Base-by-base conservation (phyloP, 257 asterid genomes). In the Nicotiana otophora region DNA sequence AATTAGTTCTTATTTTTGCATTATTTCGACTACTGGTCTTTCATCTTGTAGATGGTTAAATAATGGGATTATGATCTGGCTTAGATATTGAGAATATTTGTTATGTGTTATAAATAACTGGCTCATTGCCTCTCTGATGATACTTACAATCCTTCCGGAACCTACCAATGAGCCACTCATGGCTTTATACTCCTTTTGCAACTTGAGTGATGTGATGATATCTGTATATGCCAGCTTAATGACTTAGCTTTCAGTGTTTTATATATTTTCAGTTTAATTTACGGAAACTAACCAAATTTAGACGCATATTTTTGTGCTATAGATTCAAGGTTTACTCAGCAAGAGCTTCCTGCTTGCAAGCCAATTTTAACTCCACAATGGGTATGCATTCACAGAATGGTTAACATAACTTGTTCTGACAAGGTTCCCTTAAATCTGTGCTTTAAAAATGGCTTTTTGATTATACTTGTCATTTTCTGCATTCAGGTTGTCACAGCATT, bases 281-380 rank as follows among this genome's bases (percentile, higher is more conserved):
- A 5, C 4, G 8, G 34, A 15, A 53, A 48, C 30, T 62, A 23
- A 30, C 19, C 5, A 10, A 55, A 10, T 30, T 15, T 12, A 34
- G n/a, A 10, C 14, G 51, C 51, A n/a, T 34, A 17, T 17, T 19
- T 61, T 10, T 64, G 19, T 87, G 69, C 75, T 87, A 28, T 90
- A 96, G 99, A 94, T 96, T 96, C 98, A 1, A 94, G 87, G 91
- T 96, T 96, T 82, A 91, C 97, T 42, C 99, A 96, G 83, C 98
- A 96, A 92, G 99, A 96, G 80, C 98, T 96, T 83, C 97, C 98
- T 8, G 98, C 99, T 70, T 96, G 97, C 90, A 96, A 96, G 83
- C 99, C 98, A 61, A 94, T 96, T 82, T 84, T 94, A 85, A 93
- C 97, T 84, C 99, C 99, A 79, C 91, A 89, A 84, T 69, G 91